Conservation (phyloP, 352 stramenopile species). For the Phytopythium oedochilum region DNA sequence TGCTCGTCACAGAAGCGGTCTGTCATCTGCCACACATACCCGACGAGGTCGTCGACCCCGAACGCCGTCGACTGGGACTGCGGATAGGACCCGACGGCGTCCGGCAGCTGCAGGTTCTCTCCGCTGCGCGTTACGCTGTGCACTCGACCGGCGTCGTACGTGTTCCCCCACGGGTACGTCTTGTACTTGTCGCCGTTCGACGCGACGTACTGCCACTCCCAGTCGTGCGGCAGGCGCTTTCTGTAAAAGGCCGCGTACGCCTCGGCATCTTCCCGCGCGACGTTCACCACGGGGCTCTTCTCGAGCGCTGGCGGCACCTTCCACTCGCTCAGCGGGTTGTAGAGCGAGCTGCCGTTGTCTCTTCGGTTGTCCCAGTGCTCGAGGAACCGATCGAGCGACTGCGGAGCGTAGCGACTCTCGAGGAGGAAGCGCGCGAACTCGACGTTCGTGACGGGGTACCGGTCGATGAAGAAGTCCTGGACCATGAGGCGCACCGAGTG, state of each 20-base stretch:
- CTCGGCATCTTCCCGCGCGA: conserved; percentile 65
- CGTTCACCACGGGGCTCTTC: conserved; percentile 69
- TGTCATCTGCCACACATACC: conserved; percentile 86
- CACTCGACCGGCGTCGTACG: conserved; percentile 17
- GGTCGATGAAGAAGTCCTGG: conserved; percentile 70
- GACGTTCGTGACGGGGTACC: conserved; percentile 72
- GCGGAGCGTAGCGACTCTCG: conserved; percentile 47
- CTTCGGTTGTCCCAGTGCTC: conserved; percentile 60
- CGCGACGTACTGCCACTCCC: conserved; percentile 86
- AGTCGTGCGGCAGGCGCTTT: conserved; percentile 76
- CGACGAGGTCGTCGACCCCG: conserved; percentile 70
- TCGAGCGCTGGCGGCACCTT: conserved; percentile 34
- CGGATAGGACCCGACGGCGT: conserved; percentile 46
- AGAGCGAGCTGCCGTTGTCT: not conserved
- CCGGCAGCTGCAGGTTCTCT: conserved; percentile 29
- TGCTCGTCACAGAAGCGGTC: conserved; percentile 78
- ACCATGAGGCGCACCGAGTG: conserved; percentile 58
- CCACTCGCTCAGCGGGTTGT: conserved; percentile 30
- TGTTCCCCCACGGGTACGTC: conserved; percentile 54
- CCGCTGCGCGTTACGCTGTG: conserved; percentile 23
- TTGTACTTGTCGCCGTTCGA: conserved; percentile 61
- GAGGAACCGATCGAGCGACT: conserved; percentile 58
- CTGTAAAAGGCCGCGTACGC: conserved; percentile 65
- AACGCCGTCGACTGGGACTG: conserved; percentile 37
- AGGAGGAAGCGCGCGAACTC: conserved; percentile 58